Conservation (phyloP, 2,329 filamentous ascomycete genomes). For the Alternaria conjuncta region DNA sequence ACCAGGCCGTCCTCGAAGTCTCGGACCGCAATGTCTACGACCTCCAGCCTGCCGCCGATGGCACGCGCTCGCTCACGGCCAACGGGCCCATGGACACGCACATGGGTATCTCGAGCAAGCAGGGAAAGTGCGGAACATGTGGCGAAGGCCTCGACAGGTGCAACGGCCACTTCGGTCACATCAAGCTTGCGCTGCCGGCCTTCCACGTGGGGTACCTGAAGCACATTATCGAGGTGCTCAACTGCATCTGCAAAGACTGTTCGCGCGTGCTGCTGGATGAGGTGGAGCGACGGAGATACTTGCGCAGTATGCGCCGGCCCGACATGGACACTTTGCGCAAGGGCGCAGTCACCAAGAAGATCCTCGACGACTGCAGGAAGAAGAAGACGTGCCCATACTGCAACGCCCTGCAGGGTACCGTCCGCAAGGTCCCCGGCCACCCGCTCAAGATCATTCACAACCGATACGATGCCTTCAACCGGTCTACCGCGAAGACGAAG, state of each 20-base stretch:
- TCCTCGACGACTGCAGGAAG: conserved; percentile 90
- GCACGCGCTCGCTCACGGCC: conserved; percentile 71
- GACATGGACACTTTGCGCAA: conserved; percentile 86
- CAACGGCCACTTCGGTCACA: conserved; percentile 94
- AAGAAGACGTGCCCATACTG: conserved; percentile 83
- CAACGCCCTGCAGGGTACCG: conserved; percentile 82
- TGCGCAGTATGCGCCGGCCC: conserved; percentile 81
- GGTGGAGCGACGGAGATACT: conserved; percentile 74
- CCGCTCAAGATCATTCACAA: conserved; percentile 95
- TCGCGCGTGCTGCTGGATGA: conserved; percentile 83
- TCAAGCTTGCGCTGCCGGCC: conserved; percentile 85
- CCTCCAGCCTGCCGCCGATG: conserved; percentile 67
- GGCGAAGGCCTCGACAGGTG: conserved; percentile 81
- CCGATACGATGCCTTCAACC: conserved; percentile 87
- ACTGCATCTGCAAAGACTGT: conserved; percentile 95
- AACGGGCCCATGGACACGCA: conserved; percentile 88
- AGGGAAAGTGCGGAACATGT: conserved; percentile 80
- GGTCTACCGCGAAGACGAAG: conserved; percentile 86
- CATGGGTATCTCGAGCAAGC: conserved; percentile 88
- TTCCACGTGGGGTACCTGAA: conserved; percentile 98
- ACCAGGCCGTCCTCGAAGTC: conserved; percentile 92
- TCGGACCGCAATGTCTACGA: conserved; percentile 96
- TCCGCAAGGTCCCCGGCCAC: conserved; percentile 80
- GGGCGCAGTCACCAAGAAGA: conserved; percentile 82
- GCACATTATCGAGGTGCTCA: conserved; percentile 87